Evolutionary conservation across 106 monocot genomes (phyloP), one percentile per base, ranked within the genome.

Genomic region (Posidonia australis): DNA sequence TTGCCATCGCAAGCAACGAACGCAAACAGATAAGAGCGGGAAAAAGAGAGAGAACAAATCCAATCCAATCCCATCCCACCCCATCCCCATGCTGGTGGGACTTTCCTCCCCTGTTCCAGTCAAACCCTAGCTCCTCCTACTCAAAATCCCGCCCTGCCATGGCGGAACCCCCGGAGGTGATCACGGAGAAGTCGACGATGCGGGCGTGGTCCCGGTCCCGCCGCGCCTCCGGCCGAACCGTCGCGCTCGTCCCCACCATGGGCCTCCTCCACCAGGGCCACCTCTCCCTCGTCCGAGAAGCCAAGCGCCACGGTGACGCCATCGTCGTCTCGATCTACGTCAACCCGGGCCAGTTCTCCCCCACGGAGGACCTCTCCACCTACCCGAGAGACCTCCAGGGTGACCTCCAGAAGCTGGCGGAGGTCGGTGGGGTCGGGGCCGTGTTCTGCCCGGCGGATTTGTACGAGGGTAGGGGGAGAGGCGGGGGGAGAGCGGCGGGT

Each of bases 191-290:
- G 57, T 24, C 70, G n/a, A 42, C 30, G 20, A 96, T 96, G 94
- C 68, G 94, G 18, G 22, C 69, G 3, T 96, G 86, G 86, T 96
- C 94, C 5, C 51, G 94, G 19, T 60, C 63, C 20, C 62, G 32
- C 30, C 69, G 84, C 17, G 28, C 14, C 17, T 18, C 73, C 11
- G 81, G 79, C 31, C 67, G 60, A 46, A 75, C 76, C 58, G 13
- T 98, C 3, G 96, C 87, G 19, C 64, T 98, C 17, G 86, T 98
- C 21, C 96, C 98, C 62, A 98, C 98, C 72, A 98, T 98, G 98
- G 98, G 98, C 5, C 87, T 64, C 71, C 98, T 98, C 64, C 98
- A 98, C 72, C 58, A 80, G 1, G 98, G 98, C 16, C 91, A 98
- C 78, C 82, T 98, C 32, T 82, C 91, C 11, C 85, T 98, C 55